These are phyloP conservation scores for Trichoderma koningiopsis DNA, from an alignment of 2,329 filamentous ascomycete species.

Conservation along the genomic window DNA sequence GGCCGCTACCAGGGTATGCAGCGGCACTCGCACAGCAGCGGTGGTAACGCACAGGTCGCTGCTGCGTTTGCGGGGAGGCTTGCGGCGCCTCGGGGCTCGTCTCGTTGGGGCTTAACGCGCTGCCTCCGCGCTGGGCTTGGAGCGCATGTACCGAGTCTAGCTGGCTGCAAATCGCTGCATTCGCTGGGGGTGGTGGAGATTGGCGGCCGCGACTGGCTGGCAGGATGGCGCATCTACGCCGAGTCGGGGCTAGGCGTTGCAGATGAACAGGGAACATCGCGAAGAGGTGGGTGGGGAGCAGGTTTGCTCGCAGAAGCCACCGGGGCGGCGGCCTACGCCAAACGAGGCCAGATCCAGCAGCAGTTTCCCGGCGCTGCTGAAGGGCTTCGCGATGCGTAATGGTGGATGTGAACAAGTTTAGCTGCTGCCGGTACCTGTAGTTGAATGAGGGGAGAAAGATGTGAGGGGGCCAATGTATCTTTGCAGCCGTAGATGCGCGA, in stretches of 20 bases:
- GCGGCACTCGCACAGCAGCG: not conserved
- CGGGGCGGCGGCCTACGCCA: not conserved
- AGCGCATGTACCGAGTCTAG: conserved; percentile 6
- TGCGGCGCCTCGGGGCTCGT: conserved; percentile 18
- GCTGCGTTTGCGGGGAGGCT: conserved; percentile 21
- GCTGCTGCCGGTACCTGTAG: not conserved
- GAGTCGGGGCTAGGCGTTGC: not conserved
- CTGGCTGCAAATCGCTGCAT: conserved; percentile 24
- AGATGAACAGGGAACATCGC: conserved; percentile 11
- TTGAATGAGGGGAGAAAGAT: not conserved
- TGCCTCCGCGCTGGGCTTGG: conserved; percentile 17
- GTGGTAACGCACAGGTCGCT: not conserved
- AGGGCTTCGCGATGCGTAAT: conserved; percentile 15
- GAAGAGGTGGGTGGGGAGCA: not conserved
- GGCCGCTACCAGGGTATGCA: not conserved
- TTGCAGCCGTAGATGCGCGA: not conserved
- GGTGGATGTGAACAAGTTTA: not conserved
- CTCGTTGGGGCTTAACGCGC: not conserved
- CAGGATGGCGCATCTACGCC: not conserved
- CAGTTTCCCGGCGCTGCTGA: not conserved
- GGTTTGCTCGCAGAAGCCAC: not conserved
- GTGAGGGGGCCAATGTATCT: not conserved
- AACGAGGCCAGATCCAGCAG: not conserved
- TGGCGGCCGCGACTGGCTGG: conserved; percentile 15
- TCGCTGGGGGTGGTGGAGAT: conserved; percentile 19